Conservation (phyloP, 2,329 filamentous ascomycete species). For the Phaeosphaeriaceae sp. region DNA sequence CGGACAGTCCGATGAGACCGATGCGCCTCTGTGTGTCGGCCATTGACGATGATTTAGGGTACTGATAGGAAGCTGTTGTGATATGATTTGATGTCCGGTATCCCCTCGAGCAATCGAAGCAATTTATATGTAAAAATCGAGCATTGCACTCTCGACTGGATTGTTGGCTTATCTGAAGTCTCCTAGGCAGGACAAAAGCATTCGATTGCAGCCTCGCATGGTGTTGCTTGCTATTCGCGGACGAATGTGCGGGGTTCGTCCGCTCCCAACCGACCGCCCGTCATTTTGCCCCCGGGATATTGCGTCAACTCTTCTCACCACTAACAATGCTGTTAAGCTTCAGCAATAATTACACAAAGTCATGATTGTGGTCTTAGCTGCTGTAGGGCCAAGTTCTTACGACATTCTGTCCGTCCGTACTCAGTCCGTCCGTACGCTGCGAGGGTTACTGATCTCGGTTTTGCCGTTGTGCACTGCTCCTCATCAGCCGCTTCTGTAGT, state of each 20-base stretch:
- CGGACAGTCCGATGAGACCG: conserved; percentile 43
- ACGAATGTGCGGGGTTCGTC: neutral
- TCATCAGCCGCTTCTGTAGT: neutral
- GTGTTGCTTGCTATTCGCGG: neutral
- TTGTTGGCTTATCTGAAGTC: neutral
- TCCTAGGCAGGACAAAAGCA: neutral
- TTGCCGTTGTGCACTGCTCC: neutral
- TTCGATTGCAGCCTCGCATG: neutral
- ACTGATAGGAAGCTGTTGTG: neutral
- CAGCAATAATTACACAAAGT: neutral
- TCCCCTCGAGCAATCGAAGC: neutral
- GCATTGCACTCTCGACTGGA: neutral
- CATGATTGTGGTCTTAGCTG: neutral
- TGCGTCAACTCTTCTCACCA: neutral
- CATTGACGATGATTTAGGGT: conserved; percentile 7
- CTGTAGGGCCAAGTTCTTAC: neutral
- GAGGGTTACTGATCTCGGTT: neutral
- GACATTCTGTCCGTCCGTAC: neutral
- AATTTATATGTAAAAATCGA: neutral
- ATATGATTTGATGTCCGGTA: neutral
- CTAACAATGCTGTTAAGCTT: neutral
- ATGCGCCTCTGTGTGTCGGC: conserved; percentile 26
- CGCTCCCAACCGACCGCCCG: neutral
- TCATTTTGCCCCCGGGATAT: neutral
- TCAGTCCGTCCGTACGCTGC: too few species aligned